Conservation (phyloP, 192 early-diverging fungal species). For the Obelidium mucronatum region DNA sequence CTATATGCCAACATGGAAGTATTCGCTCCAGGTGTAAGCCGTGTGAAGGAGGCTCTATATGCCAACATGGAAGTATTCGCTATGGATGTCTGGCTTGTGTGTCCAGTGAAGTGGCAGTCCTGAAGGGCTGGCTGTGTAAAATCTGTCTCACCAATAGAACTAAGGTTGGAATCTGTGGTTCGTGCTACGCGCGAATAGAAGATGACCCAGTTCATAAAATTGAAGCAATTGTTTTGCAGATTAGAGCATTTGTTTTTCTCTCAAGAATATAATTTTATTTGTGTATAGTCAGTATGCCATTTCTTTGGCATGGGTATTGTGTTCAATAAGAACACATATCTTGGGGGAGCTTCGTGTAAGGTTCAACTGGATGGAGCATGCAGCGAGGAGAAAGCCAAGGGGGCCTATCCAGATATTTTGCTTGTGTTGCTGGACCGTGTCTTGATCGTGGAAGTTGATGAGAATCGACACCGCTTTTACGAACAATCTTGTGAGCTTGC, state of each 20-base stretch:
- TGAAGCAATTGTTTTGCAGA: neutral
- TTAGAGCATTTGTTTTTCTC: neutral
- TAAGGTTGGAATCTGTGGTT: neutral
- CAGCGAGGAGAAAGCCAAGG: neutral
- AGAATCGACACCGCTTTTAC: slow-evolving; percentile 1
- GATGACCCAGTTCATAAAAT: neutral
- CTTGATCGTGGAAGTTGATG: neutral
- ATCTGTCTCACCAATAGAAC: neutral
- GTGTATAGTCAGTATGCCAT: neutral
- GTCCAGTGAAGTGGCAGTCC: neutral
- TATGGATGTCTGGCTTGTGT: slow-evolving; percentile 4
- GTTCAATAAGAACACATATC: slow-evolving; percentile 6
- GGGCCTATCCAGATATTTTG: slow-evolving; percentile 8
- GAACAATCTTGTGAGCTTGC: slow-evolving; percentile 15
- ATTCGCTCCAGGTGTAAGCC: no score
- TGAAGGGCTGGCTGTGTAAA: neutral
- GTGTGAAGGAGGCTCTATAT: no score
- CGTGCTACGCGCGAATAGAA: neutral
- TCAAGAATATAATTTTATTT: neutral
- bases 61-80: no score
- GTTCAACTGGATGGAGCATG: neutral
- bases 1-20: no score
- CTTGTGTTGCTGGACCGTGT: no score
- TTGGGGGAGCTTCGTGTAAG: neutral
- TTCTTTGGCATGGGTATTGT: slow-evolving; percentile 2